Evolutionary conservation across 2,329 filamentous ascomycete species (phyloP), one percentile per base, ranked within the genome.

Genomic region (Pseudocercospora crystallina): DNA sequence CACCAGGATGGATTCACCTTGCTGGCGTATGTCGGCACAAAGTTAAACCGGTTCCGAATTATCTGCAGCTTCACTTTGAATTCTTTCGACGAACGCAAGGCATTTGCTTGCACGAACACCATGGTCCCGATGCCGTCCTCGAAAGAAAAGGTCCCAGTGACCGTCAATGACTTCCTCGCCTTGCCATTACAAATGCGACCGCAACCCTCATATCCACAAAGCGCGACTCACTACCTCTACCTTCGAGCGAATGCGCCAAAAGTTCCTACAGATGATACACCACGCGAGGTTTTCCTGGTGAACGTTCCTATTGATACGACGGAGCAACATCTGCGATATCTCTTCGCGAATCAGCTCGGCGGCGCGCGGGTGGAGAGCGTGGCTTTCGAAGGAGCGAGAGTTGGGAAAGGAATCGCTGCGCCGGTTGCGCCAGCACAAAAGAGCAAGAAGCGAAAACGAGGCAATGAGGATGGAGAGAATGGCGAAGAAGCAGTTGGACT

Each of bases 221-320:
- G 79, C 37, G 79, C 84, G 51, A 82, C 82, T 43, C 94, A 97
- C 73, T 89, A 91, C 71, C 76, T 97, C 63, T 96, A 96, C 73
- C 73, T 97, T 48, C 89, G 89, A 59, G 83, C 83, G 48, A 91
- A 97, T 71, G 80, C 85, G 39, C 90, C 92, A 54, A 89, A 87
- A 72, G 80, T 88, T 35, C 83, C 88, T 11, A 87, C 86, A 7
- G 77, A 80, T 47, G 80, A 87, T 69, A 87, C 92, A 61, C 75
- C 82, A 12, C 85, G 91, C 61, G 90, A 88, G 54, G 79, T 99
- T 13, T 99, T 96, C 71, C 68, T 95, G n/a, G 87, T 91, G 57
- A 97, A 99, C 64, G 74, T 95, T 1, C 94, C 94, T 5, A 78
- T 86, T 56, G 91, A 96, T 66, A 85, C 89, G 52, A 95, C 89